Base-by-base conservation (phyloP, 441 rosid genomes). In the Erodium texanum region DNA sequence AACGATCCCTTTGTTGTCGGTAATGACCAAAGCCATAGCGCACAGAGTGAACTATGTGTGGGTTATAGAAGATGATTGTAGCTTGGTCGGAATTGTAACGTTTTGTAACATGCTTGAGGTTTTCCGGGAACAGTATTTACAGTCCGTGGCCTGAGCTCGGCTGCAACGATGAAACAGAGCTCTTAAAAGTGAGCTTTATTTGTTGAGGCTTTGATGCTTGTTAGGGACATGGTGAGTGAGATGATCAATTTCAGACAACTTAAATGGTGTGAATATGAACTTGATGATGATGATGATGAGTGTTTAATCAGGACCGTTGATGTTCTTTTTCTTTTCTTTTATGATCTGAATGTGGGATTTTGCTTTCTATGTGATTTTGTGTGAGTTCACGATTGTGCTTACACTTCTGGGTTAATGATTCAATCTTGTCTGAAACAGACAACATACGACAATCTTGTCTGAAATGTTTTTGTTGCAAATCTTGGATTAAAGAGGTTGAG, bases 1-100 rank as follows among this genome's bases (percentile, higher is more conserved):
- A 92, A 92, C 36, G 76, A 93, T 96, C 72, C 87, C 99, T 27
- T 84, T 93, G n/a, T 85, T 86, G 66, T 97, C 99, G 1, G 96
- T 91, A 66, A 89, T 93, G 99, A 82, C 90, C 70, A 96, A 93
- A 72, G 97, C 97, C 22, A 85, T 88, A 58, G 80, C 97, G 27
- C 93, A 85, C 23, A 85, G 96, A 34, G 93, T 89, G 76, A 93
- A 86, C 22, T 86, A 93, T 45, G 93, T 88, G 62, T 93, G 98
- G 98, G 98, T 93, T 22, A 63, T 82, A 8, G 88, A 86, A 65
- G 87, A 85, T 11, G 96, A 90, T 56, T 83, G 83, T 71, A 82
- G 86, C 74, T 79, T 93, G 82, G 81, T 85, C 36, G 98, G 98
- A 56, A 87, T 90, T 65, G 97, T 93, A 12, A 89, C 92, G 11